Percentiles rank a stretch among this genome's conserved stretches.
phyloP scores from a whole-genome alignment of 192 early-diverging fungal species.

The Gonapodya prolifera region DNA sequence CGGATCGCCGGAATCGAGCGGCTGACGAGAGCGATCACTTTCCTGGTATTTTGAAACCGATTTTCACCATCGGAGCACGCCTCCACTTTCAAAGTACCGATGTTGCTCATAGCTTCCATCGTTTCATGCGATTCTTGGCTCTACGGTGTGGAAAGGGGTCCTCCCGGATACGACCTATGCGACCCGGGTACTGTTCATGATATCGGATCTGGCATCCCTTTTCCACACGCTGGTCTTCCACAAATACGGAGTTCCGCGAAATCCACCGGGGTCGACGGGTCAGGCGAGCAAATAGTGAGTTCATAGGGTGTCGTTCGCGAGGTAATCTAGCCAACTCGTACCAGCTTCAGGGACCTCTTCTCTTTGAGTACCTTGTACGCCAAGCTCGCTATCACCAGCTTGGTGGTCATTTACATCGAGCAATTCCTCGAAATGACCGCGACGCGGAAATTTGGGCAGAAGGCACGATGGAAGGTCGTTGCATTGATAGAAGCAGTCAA shows the following conservation, averaged over 20 bases:
- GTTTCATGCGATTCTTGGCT: background rate
- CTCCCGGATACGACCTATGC: background rate
- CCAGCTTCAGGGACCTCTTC: background rate
- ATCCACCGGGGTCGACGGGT: background rate
- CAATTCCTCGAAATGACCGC: background rate
- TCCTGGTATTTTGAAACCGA: background rate
- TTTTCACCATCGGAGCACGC: no score
- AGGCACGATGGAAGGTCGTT: background rate
- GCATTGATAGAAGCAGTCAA: background rate
- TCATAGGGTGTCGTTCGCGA: background rate
- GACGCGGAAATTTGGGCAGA: background rate
- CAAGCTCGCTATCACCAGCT: background rate
- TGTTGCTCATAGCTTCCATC: background rate
- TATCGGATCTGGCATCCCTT: background rate
- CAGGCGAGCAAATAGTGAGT: background rate
- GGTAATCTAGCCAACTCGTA: background rate
- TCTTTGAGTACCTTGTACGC: background rate
- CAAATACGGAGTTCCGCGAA: background rate
- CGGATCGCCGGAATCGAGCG: background rate
- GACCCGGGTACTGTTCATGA: background rate
- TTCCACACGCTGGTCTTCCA: background rate
- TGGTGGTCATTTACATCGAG: background rate
- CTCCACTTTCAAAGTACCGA: no score
- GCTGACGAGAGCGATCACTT: background rate
- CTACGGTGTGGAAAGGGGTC: background rate